phyloP scores from a whole-genome alignment of 192 early-diverging fungal genomes.

The Chytriomyces sp. region DNA sequence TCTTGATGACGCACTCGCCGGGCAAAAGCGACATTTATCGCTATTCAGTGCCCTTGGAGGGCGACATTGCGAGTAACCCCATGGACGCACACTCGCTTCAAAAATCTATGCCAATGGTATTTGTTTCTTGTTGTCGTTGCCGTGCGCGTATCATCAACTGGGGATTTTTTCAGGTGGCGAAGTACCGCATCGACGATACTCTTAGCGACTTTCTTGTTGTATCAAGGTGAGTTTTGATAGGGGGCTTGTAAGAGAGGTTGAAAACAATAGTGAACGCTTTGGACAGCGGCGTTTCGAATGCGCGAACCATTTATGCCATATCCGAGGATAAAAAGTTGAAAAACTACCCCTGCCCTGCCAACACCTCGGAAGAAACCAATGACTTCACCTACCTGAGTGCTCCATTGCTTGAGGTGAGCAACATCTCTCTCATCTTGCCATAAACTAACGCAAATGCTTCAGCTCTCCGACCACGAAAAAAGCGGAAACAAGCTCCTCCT shows the following conservation, averaged over 20 bases:
- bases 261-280: too few relatives aligned
- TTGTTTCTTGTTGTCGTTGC: too few relatives aligned
- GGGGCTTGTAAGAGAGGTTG: too few relatives aligned
- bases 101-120: neutral
- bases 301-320: constrained; percentile 47
- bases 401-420: constrained; percentile 38
- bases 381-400: constrained; percentile 38
- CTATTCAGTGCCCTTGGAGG: constrained; percentile 40
- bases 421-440: neutral
- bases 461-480: constrained; percentile 53
- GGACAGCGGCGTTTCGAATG: constrained; percentile 46
- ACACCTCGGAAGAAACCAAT: neutral
- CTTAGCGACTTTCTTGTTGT: constrained; percentile 43
- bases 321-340: constrained; percentile 49
- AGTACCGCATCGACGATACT: constrained; percentile 48
- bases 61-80: neutral
- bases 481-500: constrained; percentile 23
- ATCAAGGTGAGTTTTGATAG: constrained; percentile 41
- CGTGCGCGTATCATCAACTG: too few relatives aligned
- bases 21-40: constrained; percentile 34
- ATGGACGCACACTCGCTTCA: neutral
- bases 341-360: neutral
- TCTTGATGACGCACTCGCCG: neutral
- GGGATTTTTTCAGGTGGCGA: constrained; percentile 8
- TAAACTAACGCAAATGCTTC: neutral